Base-by-base conservation (phyloP, 768 basidiomycete species). In the Rhizopogon sp. region DNA sequence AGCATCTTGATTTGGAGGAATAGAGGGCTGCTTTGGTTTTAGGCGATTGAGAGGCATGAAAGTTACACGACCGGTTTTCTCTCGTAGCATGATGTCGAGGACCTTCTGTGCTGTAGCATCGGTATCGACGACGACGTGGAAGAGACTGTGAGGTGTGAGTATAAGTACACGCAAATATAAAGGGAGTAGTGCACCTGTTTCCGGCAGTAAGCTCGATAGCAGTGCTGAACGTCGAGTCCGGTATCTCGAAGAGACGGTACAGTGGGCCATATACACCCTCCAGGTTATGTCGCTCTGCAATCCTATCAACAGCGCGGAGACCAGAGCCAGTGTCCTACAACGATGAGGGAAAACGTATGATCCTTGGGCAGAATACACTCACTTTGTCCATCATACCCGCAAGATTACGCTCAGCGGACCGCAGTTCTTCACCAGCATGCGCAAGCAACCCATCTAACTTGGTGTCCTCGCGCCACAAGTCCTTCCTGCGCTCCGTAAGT, bases 21-120 rank as follows among this genome's bases (percentile, higher is more conserved):
- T 74, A 0, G 80, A 76, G 1, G 77, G 75, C 39, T 77, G 78
- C 59, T 89, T 91, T 52, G 89, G 88, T 62, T 88, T 87, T 56
- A 99, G 83, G 13, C 97, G 88, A 70, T 98, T 98, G 40, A 99
- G 81, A 17, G 97, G 97, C 88, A 99, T 95, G 74, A 98, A 98
- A 0, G 97, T 99, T 7, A 99, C 90, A 50, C 97, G 86, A 2
- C 96, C 97, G 10, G 84, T 89, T 68, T 90, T 92, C 67, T 98
- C 94, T 64, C 85, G 85, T 62, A 94, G 75, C 96, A 99, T 98
- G 60, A 88, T 76, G 17, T 97, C 90, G 11, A 99, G 82, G n/a
- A 98, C 85, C 65, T 81, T 84, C 2, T 86, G 86, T 1, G 94
- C 97, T 0, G 94, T 98, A 42, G 87, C 88, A 65, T 98, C 97